Evolutionary conservation across 768 basidiomycete species (phyloP), one percentile per base, ranked within the genome.

Genomic region (Serendipita sp.): DNA sequence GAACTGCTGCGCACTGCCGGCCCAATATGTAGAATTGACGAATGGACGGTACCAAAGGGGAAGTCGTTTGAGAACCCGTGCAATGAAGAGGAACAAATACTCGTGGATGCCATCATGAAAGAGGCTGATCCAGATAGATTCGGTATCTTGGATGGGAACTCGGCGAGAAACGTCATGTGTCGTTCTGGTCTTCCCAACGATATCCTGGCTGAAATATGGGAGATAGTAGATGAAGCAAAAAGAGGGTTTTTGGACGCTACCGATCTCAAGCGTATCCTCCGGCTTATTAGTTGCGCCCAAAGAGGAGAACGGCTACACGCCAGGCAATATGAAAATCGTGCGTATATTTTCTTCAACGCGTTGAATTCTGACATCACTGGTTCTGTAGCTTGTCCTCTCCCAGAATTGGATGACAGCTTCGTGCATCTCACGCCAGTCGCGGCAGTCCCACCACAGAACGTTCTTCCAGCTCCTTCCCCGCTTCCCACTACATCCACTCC

Each of bases 261-360:
- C 13, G 62, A 58, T 53, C 26, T 63, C 13, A 41, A 41, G 31
- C 11, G 51, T 28, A 56, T 56, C 3, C 50, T 63, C 17, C 62
- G 62, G 3, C 50, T 63, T 2, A 63, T 63, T 56, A 63, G 62
- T 43, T 56, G 56, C 56, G 62, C 62, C 14, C 62, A 63, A 24
- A 24, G 51, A n/a, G 51, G 51, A 16, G 34, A 41, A 22, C 62
- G 41, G 17, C 26, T 63, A 26, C 62, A 63, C 5, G 31, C 62
- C 20, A 33, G 62, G n/a, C 41, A 56, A n/a, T 56, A 56, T 38
- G 31, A 63, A 42, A 63, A 56, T 30, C 51, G 62, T 63, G 28
- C 26, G 62, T 41, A 9, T 16, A 11, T 16, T 17, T 38, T 41
- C 51, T 7, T 50, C 9, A 43, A 22, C 13, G 13, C 24, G 30